A percentile compares a stretch with the other conserved stretches of the same genome.
Conservation (phyloP, 495 filamentous ascomycete genomes). For the Hyaloscypha variabilis region DNA sequence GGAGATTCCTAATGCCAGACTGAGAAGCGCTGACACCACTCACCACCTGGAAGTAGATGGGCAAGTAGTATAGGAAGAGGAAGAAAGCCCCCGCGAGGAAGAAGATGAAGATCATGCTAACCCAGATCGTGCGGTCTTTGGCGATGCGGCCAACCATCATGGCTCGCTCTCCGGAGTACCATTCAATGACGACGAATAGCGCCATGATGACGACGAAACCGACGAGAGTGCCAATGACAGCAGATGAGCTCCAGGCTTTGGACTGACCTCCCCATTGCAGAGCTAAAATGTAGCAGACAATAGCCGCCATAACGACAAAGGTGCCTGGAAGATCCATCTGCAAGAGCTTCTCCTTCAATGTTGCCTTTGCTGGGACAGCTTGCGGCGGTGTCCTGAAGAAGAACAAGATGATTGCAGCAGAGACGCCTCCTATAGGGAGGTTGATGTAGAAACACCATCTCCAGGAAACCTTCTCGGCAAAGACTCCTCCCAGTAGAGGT, state of each 20-base stretch:
- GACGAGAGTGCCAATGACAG: conserved; percentile 73
- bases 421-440: conserved; percentile 57
- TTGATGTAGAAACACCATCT: conserved; percentile 42
- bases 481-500: conserved; percentile 60
- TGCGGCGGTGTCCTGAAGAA: conserved; percentile 52
- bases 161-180: conserved; percentile 65
- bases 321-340: conserved; percentile 34
- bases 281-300: conserved; percentile 76
- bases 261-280: conserved; percentile 84
- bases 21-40: conserved; percentile 49
- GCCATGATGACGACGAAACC: conserved; percentile 66
- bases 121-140: conserved; percentile 64
- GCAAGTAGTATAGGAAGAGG: conserved; percentile 65
- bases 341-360: conserved; percentile 28
- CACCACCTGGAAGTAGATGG: conserved; percentile 84
- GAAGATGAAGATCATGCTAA: conserved; percentile 53
- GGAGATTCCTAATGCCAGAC: conserved; percentile 34
- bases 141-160: conserved; percentile 64
- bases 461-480: conserved; percentile 48
- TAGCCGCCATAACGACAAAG: conserved; percentile 43
- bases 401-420: conserved; percentile 45
- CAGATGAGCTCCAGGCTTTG: conserved; percentile 66
- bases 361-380: conserved; percentile 25
- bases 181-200: conserved; percentile 65
- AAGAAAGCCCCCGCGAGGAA: conserved; percentile 62